Conservation (phyloP, 208 protist genomes). For the Leishmania martiniquensis region DNA sequence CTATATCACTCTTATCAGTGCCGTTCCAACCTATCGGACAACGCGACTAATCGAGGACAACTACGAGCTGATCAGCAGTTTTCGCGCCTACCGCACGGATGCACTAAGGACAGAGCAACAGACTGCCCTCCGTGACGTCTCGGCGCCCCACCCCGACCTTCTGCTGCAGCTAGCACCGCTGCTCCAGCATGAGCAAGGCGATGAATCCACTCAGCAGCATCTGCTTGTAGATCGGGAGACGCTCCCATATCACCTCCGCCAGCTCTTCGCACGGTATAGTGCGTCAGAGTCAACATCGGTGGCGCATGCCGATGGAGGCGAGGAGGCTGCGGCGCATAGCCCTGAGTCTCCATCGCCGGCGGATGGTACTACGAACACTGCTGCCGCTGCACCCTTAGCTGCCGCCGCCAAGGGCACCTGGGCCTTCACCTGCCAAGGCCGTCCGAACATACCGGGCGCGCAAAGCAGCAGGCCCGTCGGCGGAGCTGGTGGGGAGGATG, state of each 20-base stretch:
- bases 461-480: background rate
- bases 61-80: slow-evolving; percentile 85
- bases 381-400: background rate
- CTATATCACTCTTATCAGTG: slow-evolving; percentile 65
- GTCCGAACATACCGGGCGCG: slow-evolving; percentile 10
- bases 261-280: slow-evolving; percentile 8
- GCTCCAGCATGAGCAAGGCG: slow-evolving; percentile 23
- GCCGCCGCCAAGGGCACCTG: slow-evolving; percentile 38
- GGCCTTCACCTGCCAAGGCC: slow-evolving; percentile 47
- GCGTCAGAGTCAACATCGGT: slow-evolving; percentile 4
- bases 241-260: slow-evolving; percentile 45
- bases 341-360: slow-evolving; percentile 4
- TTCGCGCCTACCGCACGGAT: slow-evolving; percentile 79
- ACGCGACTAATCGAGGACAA: slow-evolving; percentile 69
- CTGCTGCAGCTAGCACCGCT: slow-evolving; percentile 60
- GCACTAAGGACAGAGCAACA: slow-evolving; percentile 51
- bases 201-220: slow-evolving; percentile 25
- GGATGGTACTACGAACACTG: background rate
- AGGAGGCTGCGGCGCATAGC: background rate
- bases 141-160: slow-evolving; percentile 75
- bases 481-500: background rate
- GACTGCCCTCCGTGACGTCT: slow-evolving; percentile 40
- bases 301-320: slow-evolving; percentile 1
- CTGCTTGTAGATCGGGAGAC: slow-evolving; percentile 58
- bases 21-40: slow-evolving; percentile 63